Evolutionary conservation across 495 filamentous ascomycete species (phyloP), one percentile per base, ranked within the genome.

Genomic region (Xylaria cubensis): DNA sequence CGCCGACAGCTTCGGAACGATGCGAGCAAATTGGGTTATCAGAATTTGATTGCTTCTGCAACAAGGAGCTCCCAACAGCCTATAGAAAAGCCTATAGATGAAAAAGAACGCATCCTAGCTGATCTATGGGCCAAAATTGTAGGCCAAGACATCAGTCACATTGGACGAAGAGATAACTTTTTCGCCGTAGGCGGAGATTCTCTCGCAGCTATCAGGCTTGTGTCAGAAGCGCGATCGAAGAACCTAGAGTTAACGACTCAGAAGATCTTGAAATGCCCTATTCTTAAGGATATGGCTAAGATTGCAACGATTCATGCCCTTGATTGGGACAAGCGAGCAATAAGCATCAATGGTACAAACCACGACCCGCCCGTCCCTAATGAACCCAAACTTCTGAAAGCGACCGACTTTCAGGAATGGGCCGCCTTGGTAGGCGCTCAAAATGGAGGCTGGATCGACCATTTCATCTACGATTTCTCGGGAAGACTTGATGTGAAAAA

Each of bases 131-230:
- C 48, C 48, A 51, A 51, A 10, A 3, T 24, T 9, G 48, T 24
- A 24, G n/a, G n/a, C 48, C 48, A n/a, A 51, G 48, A 51, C 48
- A n/a, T 51, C 48, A 51, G 48, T 21, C 6, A 7, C n/a, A 51
- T 51, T 51, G 48, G 48, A 51, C 48, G 48, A 24, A 51, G 48
- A 51, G 48, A 51, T 12, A 8, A 51, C 7, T 51, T 51, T 12
- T 51, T 51, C 21, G 48, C 48, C 48, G 48, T 51, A 24, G 48
- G 48, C 48, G 48, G 48, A 51, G 48, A 51, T 24, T 51, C 48
- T 51, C 48, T 51, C 48, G 48, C 48, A 51, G 48, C 48, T 51
- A 51, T 51, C 48, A 51, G 48, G n/a, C 48, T 51, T 21, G 48
- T 51, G 48, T 51, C 48, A n/a, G 48, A 51, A 51, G 48, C 48